Evolutionary conservation across 192 early-diverging fungal species (phyloP).

Genomic region (Linderina pennispora): DNA sequence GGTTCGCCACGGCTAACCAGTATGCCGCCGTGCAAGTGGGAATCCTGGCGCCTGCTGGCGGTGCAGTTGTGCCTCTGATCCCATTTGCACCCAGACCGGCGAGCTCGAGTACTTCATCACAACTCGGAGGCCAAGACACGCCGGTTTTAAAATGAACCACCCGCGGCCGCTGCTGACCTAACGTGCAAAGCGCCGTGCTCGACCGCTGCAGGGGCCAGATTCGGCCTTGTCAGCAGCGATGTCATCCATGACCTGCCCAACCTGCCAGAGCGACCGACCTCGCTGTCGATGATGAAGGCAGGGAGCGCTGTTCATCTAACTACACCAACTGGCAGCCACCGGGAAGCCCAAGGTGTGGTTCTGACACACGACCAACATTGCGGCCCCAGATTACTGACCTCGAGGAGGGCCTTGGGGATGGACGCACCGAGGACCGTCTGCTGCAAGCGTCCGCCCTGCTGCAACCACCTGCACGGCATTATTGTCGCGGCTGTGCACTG

Average conservation of each 20-base stretch:
- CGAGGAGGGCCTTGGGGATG: conserved; percentile 66
- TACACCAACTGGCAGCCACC: conserved; percentile 72
- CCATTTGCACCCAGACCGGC: conserved; percentile 60
- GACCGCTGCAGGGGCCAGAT: no score
- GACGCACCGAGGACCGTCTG: conserved; percentile 57
- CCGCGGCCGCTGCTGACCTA: no score
- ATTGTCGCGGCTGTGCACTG: conserved; percentile 57
- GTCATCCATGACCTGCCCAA: no score
- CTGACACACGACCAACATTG: conserved; percentile 60
- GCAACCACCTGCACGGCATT: conserved; percentile 78
- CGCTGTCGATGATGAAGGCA: no score
- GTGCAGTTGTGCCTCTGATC: conserved; percentile 73
- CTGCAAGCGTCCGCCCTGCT: conserved; percentile 75
- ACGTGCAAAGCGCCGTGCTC: no score
- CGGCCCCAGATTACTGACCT: conserved; percentile 62
- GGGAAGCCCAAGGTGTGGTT: conserved; percentile 77
- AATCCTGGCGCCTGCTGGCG: conserved; percentile 71
- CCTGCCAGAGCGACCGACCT: no score
- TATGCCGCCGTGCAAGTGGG: conserved; percentile 67
- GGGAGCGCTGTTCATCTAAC: conserved; percentile 66
- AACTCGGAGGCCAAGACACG: conserved; percentile 54
- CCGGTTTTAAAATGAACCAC: no score
- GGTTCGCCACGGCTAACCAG: conserved; percentile 52
- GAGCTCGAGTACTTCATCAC: conserved; percentile 72
- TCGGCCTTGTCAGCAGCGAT: no score